A percentile compares a stretch with the other conserved stretches of the same genome.
Evolutionary conservation across 768 basidiomycete species (phyloP).

Genomic region (Suillus tomentosus): DNA sequence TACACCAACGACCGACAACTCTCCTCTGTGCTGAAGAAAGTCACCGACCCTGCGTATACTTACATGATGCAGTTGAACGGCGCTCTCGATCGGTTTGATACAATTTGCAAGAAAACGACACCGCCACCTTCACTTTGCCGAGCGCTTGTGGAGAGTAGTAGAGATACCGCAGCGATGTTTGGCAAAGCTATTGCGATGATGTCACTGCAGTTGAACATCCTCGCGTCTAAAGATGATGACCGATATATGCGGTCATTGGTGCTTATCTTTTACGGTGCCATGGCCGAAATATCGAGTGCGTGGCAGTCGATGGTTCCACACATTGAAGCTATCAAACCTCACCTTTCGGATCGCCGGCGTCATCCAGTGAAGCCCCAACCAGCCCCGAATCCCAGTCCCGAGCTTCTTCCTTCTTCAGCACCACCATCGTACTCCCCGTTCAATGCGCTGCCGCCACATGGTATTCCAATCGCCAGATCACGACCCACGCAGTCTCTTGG

Average conservation of each 20-base stretch:
- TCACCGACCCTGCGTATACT: constrained; percentile 80
- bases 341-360: constrained; percentile 50
- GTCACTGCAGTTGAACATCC: constrained; percentile 75
- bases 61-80: constrained; percentile 85
- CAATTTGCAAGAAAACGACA: constrained; percentile 63
- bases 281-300: constrained; percentile 82
- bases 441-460: constrained; percentile 23
- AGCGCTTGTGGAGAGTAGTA: constrained; percentile 77
- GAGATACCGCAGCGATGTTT: constrained; percentile 81
- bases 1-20: constrained; percentile 83
- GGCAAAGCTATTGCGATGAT: constrained; percentile 87
- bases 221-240: constrained; percentile 75
- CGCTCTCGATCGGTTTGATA: constrained; percentile 90
- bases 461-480: constrained; percentile 32
- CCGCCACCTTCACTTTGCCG: constrained; percentile 77
- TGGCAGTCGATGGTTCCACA: constrained; percentile 82
- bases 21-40: constrained; percentile 76
- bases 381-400: constrained; percentile 28
- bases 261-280: constrained; percentile 85
- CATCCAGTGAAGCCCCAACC: constrained; percentile 33
- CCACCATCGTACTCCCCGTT: constrained; percentile 29
- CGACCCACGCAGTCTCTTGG: constrained; percentile 32
- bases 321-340: constrained; percentile 66
- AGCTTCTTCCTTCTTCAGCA: constrained; percentile 30
- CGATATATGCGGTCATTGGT: constrained; percentile 86